phyloP scores from a whole-genome alignment of 345 rosid genomes.

The Arabis alpina region DNA sequence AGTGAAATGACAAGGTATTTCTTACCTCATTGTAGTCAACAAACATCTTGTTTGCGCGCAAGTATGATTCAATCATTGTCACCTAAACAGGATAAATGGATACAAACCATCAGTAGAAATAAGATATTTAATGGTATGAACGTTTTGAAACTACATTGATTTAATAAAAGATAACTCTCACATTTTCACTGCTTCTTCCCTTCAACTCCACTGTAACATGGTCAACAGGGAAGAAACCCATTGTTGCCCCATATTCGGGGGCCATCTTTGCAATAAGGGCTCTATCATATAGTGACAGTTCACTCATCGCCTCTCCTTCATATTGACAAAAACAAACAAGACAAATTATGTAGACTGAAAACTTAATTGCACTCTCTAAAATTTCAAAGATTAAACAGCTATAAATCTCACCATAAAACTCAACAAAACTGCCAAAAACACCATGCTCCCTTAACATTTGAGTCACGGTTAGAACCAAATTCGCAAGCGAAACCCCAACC shows the following conservation, averaged over 20 bases:
- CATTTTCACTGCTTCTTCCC: conserved; percentile 75
- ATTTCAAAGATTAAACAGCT: too few relatives aligned
- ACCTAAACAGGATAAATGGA: conserved; percentile 44
- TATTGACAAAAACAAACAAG: not conserved
- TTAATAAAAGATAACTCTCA: conserved; percentile 37
- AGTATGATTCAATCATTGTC: conserved; percentile 65
- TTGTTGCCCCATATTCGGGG: conserved; percentile 80
- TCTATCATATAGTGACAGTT: conserved; percentile 66
- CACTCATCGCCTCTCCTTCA: conserved; percentile 68
- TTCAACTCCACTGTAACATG: conserved; percentile 75
- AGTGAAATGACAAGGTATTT: too few relatives aligned
- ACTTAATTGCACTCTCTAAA: not conserved
- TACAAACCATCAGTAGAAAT: too few relatives aligned
- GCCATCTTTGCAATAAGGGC: conserved; percentile 79
- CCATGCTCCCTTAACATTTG: conserved; percentile 76
- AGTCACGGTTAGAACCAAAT: conserved; percentile 68
- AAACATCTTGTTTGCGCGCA: conserved; percentile 75
- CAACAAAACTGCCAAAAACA: conserved; percentile 79
- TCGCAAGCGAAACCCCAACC: conserved; percentile 71
- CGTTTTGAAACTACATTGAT: not conserved
- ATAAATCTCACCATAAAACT: conserved; percentile 59
- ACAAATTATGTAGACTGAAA: not conserved
- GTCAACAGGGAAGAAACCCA: conserved; percentile 87
- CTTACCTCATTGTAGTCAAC: conserved; percentile 67
- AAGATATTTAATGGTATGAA: not conserved